Evolutionary conservation across 768 basidiomycete genomes (phyloP).

Genomic region (Lentinula detonsa): DNA sequence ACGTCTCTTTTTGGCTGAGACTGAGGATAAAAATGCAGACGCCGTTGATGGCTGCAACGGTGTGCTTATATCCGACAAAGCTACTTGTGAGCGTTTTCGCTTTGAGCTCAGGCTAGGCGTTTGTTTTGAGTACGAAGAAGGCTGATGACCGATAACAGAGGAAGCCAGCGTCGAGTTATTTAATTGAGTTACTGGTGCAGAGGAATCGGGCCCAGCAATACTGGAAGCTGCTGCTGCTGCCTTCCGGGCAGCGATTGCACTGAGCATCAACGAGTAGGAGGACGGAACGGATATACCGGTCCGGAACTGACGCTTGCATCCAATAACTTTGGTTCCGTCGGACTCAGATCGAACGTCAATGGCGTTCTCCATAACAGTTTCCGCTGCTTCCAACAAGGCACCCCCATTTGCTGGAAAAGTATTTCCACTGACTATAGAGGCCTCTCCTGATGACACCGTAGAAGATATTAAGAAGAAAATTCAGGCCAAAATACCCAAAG

Average conservation of each 20-base stretch:
- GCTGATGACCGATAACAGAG: not conserved
- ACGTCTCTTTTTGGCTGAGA: constrained; percentile 20
- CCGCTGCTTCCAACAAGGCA: constrained; percentile 20
- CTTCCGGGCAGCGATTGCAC: constrained; percentile 69
- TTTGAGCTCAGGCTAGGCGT: constrained; percentile 16
- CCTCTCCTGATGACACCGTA: constrained; percentile 38
- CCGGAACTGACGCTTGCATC: not conserved
- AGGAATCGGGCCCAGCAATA: not conserved
- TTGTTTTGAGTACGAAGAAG: constrained; percentile 2
- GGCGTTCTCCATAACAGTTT: not conserved
- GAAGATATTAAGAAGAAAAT: constrained; percentile 51
- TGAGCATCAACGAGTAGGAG: constrained; percentile 41
- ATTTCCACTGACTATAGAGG: constrained; percentile 32
- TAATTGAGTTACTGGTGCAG: constrained; percentile 11
- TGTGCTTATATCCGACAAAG: not conserved
- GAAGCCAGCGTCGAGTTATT: constrained; percentile 8
- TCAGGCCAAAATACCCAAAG: constrained; percentile 18
- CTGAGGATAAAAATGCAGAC: constrained; percentile 12
- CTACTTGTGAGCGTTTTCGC: constrained; percentile 39
- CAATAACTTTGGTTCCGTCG: too few relatives aligned
- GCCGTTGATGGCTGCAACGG: constrained; percentile 1
- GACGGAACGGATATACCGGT: not conserved
- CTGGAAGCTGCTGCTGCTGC: constrained; percentile 20
- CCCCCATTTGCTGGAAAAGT: constrained; percentile 30
- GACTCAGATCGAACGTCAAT: not conserved